phyloP scores from a whole-genome alignment of 257 asterid genomes.

The Ballota nigra region DNA sequence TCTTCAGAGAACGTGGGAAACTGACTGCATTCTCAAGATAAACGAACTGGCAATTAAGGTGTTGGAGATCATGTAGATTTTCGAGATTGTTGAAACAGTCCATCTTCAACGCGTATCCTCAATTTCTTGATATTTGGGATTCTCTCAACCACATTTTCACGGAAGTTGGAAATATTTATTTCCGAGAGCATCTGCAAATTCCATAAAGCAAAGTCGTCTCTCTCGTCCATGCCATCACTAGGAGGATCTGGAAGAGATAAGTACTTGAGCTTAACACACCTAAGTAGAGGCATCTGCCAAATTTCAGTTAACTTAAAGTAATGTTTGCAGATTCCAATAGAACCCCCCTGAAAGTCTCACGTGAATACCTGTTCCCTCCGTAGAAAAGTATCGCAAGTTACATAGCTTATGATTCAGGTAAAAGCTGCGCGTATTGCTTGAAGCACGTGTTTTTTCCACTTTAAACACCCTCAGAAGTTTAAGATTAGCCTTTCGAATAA shows the following conservation, averaged over 20 bases:
- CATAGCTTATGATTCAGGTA: background rate
- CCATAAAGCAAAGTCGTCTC: background rate
- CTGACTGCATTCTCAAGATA: background rate
- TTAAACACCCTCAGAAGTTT: background rate
- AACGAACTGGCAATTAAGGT: background rate
- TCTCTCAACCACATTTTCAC: slow-evolving; percentile 6
- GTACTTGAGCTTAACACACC: background rate
- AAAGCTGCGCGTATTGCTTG: background rate
- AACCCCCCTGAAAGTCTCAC: background rate
- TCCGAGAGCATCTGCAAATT: background rate
- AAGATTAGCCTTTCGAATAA: background rate
- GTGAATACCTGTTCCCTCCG: background rate
- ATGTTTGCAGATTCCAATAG: slow-evolving; percentile 17
- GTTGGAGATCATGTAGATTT: background rate
- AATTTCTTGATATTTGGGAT: slow-evolving; percentile 20
- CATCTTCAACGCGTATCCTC: background rate
- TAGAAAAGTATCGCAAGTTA: slow-evolving; percentile 5
- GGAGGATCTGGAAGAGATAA: slow-evolving; percentile 13
- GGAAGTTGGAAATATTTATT: background rate
- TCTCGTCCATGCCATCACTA: background rate
- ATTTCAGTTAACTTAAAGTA: background rate
- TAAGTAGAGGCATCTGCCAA: slow-evolving; percentile 25
- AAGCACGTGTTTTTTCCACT: background rate
- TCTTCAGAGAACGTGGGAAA: slow-evolving; percentile 13
- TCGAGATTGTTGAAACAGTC: background rate